Percentiles rank a stretch among this genome's conserved stretches.
These are phyloP conservation scores for Aspergillus hancockii DNA, from an alignment of 495 filamentous ascomycete genomes.

Conservation along the genomic window DNA sequence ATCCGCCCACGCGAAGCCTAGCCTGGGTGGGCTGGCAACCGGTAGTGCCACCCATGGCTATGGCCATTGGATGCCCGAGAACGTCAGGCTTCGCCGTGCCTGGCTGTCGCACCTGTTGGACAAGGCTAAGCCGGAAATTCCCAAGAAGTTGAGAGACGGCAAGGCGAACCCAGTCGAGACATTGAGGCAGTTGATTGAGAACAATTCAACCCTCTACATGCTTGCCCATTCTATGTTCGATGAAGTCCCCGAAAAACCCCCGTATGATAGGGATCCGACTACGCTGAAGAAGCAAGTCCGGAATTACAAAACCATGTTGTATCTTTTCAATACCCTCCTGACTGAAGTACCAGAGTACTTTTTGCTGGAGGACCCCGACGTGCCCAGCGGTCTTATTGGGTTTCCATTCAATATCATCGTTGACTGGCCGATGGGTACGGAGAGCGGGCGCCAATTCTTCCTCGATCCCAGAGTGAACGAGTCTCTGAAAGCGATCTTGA, in stretches of 20 bases:
- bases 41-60: neutral
- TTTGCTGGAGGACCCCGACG: neutral
- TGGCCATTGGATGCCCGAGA: constrained; percentile 6
- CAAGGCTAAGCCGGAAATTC: constrained; percentile 2
- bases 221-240: constrained; percentile 53
- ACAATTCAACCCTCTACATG: constrained; percentile 16
- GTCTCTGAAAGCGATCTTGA: constrained; percentile 57
- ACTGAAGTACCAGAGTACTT: neutral
- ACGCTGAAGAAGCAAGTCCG: constrained; percentile 49
- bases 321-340: constrained; percentile 45
- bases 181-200: constrained; percentile 32
- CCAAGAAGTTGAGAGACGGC: neutral
- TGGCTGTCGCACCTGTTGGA: constrained; percentile 6
- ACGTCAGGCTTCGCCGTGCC: constrained; percentile 5
- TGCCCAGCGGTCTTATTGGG: neutral
- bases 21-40: neutral
- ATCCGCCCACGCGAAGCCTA: neutral
- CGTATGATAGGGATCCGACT: constrained; percentile 56
- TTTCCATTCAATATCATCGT: constrained; percentile 45
- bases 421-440: constrained; percentile 56
- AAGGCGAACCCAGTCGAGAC: constrained; percentile 1
- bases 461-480: constrained; percentile 57
- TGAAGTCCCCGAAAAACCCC: constrained; percentile 48
- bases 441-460: constrained; percentile 3
- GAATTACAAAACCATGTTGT: constrained; percentile 57